phyloP scores from a whole-genome alignment of 495 filamentous ascomycete genomes.

The Xanthoparmelia taractica region DNA sequence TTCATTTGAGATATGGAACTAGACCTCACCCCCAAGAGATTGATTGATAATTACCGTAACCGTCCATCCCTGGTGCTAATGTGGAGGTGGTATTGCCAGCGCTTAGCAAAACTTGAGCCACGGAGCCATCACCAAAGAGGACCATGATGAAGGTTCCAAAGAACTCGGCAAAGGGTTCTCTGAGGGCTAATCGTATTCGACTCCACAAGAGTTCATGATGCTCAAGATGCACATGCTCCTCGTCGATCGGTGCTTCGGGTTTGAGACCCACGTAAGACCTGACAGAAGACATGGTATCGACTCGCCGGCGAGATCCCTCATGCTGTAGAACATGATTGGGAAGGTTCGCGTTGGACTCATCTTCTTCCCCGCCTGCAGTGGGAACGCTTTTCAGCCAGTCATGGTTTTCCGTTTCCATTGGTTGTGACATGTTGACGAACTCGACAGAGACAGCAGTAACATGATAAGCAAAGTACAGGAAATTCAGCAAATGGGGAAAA shows the following conservation, averaged over 20 bases:
- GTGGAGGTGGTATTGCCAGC: constrained; percentile 18
- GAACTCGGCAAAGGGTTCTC: constrained; percentile 56
- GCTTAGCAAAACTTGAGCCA: constrained; percentile 53
- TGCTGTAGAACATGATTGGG: constrained; percentile 2
- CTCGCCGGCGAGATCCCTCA: constrained; percentile 10
- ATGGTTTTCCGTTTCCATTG: background rate
- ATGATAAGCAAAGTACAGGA: background rate
- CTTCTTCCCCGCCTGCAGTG: background rate
- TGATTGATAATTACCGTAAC: constrained; percentile 50
- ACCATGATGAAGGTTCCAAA: constrained; percentile 56
- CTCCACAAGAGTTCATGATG: constrained; percentile 41
- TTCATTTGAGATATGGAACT: background rate
- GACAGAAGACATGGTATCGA: constrained; percentile 17
- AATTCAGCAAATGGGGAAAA: background rate
- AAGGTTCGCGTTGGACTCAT: background rate
- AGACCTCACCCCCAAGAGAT: constrained; percentile 52
- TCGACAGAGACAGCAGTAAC: background rate
- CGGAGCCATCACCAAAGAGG: constrained; percentile 51
- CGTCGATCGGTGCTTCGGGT: constrained; percentile 17
- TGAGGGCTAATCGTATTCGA: constrained; percentile 37
- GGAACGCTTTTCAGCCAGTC: constrained; percentile 5
- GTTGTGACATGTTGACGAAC: background rate
- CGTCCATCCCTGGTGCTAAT: constrained; percentile 27
- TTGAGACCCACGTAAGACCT: constrained; percentile 19
- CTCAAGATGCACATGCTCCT: constrained; percentile 22